phyloP scores from a whole-genome alignment of 108 stramenopile species.

The Seminavis robusta region DNA sequence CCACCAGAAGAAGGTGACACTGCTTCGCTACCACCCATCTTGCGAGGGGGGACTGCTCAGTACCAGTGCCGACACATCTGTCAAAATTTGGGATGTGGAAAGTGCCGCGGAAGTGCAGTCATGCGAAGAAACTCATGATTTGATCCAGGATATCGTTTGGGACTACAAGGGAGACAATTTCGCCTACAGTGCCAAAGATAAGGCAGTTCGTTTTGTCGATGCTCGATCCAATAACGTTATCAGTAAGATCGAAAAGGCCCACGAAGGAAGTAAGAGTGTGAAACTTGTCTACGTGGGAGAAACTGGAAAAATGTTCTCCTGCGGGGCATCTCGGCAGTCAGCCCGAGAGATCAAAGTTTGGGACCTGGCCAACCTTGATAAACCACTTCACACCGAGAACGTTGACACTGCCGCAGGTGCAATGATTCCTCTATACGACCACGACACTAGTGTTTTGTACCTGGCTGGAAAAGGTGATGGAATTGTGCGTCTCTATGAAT shows the following conservation, averaged over 20 bases:
- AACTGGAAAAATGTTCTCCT: slow-evolving; percentile 84
- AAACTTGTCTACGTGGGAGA: slow-evolving; percentile 90
- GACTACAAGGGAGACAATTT: slow-evolving; percentile 86
- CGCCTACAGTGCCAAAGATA: slow-evolving; percentile 95
- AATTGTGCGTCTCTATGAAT: slow-evolving; percentile 95
- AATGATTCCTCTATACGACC: slow-evolving; percentile 95
- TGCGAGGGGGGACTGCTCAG: slow-evolving; percentile 88
- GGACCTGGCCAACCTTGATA: slow-evolving; percentile 84
- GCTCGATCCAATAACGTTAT: slow-evolving; percentile 60
- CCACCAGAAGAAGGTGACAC: slow-evolving; percentile 92
- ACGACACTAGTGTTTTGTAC: slow-evolving; percentile 91
- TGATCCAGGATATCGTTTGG: slow-evolving; percentile 97
- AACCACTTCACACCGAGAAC: slow-evolving; percentile 74
- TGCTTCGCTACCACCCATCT: slow-evolving; percentile 93
- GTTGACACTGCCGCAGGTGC: slow-evolving; percentile 98
- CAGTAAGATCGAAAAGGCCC: slow-evolving; percentile 59
- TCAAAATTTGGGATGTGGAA: slow-evolving; percentile 98
- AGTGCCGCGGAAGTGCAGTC: slow-evolving; percentile 55
- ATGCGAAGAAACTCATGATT: slow-evolving; percentile 68
- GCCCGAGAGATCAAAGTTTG: slow-evolving; percentile 98
- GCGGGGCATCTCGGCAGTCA: slow-evolving; percentile 89
- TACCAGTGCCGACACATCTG: slow-evolving; percentile 80
- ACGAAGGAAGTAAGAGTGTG: slow-evolving; percentile 91
- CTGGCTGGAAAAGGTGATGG: slow-evolving; percentile 99
- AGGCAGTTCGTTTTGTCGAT: slow-evolving; percentile 88